These are phyloP conservation scores for Strigomonas culicis DNA, from an alignment of 208 protist species.

Conservation along the genomic window DNA sequence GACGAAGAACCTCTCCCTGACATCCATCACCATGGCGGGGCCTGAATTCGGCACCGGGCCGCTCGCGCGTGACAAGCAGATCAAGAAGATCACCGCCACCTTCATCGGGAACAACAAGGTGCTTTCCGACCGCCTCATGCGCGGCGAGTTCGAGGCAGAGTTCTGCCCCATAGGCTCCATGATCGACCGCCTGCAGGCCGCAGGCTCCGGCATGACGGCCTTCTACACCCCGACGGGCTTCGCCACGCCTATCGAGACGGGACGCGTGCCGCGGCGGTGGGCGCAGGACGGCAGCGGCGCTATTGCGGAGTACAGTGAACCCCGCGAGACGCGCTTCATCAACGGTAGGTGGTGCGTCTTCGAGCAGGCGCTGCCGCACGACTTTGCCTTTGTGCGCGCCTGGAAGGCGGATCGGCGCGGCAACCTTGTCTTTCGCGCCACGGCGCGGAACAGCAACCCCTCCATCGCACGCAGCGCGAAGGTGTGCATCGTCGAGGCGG, in stretches of 20 bases:
- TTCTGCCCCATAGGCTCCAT: conserved; percentile 94
- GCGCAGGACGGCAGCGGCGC: conserved; percentile 58
- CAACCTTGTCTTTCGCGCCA: conserved; percentile 77
- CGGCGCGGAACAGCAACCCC: conserved; percentile 93
- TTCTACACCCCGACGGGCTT: conserved; percentile 94
- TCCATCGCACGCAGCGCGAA: conserved; percentile 74
- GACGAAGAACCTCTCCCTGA: conserved; percentile 77
- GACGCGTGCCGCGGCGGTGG: conserved; percentile 88
- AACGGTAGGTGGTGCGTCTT: conserved; percentile 85
- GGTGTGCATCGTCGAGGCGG: conserved; percentile 92
- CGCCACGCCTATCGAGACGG: conserved; percentile 78
- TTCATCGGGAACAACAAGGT: conserved; percentile 94
- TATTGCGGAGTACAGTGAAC: conserved; percentile 50
- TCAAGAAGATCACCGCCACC: conserved; percentile 68
- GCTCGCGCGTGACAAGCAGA: conserved; percentile 73
- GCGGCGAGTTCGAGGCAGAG: conserved; percentile 93
- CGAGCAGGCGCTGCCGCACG: conserved; percentile 85
- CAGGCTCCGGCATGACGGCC: conserved; percentile 92
- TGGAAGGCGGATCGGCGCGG: conserved; percentile 86
- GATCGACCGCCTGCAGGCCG: conserved; percentile 87
- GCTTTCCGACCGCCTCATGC: conserved; percentile 88
- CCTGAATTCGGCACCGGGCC: conserved; percentile 91
- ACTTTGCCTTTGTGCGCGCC: conserved; percentile 91
- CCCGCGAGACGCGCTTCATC: conserved; percentile 78
- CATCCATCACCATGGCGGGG: conserved; percentile 87